phyloP scores from a whole-genome alignment of 2,329 filamentous ascomycete species.

The Aspergillus ustus region DNA sequence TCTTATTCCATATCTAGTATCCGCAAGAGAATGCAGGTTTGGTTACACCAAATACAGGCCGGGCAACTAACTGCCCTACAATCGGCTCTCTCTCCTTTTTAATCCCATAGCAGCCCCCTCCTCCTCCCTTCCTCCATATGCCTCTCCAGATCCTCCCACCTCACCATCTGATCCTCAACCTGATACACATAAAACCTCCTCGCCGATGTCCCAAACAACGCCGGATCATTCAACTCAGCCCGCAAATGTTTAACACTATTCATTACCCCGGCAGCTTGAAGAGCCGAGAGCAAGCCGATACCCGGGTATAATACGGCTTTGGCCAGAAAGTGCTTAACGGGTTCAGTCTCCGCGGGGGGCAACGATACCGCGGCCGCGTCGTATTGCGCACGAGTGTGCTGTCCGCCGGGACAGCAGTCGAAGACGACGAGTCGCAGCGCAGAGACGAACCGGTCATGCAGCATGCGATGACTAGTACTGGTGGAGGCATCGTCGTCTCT shows the following conservation, averaged over 20 bases:
- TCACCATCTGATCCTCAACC: constrained; percentile 24
- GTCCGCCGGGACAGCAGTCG: constrained; percentile 22
- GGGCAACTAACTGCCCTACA: not conserved
- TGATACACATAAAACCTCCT: constrained; percentile 28
- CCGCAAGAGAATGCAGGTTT: too few relatives aligned
- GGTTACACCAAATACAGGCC: too few relatives aligned
- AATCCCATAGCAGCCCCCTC: constrained; percentile 1
- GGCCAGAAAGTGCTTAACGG: constrained; percentile 17
- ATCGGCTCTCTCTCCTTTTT: not conserved
- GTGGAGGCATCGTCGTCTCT: not conserved
- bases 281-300: constrained; percentile 16
- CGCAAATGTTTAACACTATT: constrained; percentile 22
- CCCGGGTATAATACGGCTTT: constrained; percentile 24
- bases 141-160: constrained; percentile 26
- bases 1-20: too few relatives aligned
- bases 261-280: constrained; percentile 21
- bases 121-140: constrained; percentile 22
- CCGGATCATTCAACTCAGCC: constrained; percentile 23
- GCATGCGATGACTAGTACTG: too few relatives aligned
- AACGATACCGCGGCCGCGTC: constrained; percentile 20
- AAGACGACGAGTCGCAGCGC: constrained; percentile 13
- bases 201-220: constrained; percentile 19
- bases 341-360: not conserved
- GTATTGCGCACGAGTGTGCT: constrained; percentile 14
- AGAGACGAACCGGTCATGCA: not conserved